Evolutionary conservation across 2,329 filamentous ascomycete species (phyloP), one percentile per base, ranked within the genome.

Genomic region (Dothistroma pini): DNA sequence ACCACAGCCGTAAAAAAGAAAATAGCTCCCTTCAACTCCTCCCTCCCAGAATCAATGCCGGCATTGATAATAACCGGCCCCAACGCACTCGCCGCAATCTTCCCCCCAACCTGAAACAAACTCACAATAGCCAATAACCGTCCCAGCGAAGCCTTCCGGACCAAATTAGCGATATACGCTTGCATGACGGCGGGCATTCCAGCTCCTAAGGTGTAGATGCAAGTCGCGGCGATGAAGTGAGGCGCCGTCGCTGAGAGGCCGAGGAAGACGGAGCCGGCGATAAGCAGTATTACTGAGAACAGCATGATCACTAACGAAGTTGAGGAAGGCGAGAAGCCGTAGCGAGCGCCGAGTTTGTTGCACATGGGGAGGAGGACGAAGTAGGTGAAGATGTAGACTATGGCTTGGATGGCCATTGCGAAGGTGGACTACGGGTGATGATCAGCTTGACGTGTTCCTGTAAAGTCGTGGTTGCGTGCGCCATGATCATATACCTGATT

Each of bases 251-350:
- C n/a, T 5, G 57, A 54, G 22, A 59, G 25, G 4, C 51, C 50
- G 2, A 59, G 50, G 11, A 78, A 67, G 21, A 75, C 66, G 1
- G 73, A 76, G 1, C 66, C 76, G 3, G 74, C 75, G 59, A 78
- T 77, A 54, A 78, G 66, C 51, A 79, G 75, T 14, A 74, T 69
- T 0, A 77, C 71, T 16, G 41, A 60, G 3, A 52, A 7, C 14
- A 60, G 53, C 58, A 60, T 60, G 58, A 60, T 51, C 12, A 44
- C 11, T 19, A 60, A 25, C 9, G 52, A 56, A 2, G 58, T 60
- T 29, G 58, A 56, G 21, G 35, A 31, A 2, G 52, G 52, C 8
- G 44, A 54, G 38, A 50, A 49, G 21, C 52, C 58, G 14, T 38
- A 51, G 44, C 44, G 53, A 44, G 44, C 32, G 16, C 58, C 58